Base-by-base conservation (phyloP, 768 basidiomycete species). In the Kwoniella pini region DNA sequence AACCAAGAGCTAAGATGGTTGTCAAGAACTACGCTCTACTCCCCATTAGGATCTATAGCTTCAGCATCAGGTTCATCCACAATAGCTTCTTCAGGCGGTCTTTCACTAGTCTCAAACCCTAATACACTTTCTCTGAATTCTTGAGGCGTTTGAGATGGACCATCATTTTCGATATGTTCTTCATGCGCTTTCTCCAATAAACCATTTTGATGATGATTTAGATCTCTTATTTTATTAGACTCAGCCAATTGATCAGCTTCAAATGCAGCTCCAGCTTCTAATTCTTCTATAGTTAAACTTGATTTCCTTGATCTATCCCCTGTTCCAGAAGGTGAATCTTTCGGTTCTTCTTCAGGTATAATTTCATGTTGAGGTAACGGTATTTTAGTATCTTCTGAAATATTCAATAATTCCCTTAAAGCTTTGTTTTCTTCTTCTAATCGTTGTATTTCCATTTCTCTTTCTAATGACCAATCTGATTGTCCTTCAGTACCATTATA, bases 391-490 rank as follows among this genome's bases (percentile, higher is more conserved):
- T 60, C 62, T 21, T 54, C 36, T 1, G 72, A 50, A 13, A 98
- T 91, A 17, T 84, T 86, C 45, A 99, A 80, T 78, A 88, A 75
- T 70, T 82, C 82, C 50, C 95, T 82, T 50, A 99, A 80, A 57
- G 85, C 83, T 43, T 84, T 83, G 73, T 99, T 99, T 80, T 98
- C 95, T 50, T 80, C 80, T 76, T 88, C 87, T 42, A 99, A 80
- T 49, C 93, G 83, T 10, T 83, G 71, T 53, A 99, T 90, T 80
- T 98, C 96, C 63, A 81, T 80, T 76, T 98, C 95, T 62, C 96
- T 84, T 76, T 91, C 90, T 60, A 87, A 65, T 1, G 89, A 87
- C 90, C 95, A 97, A 77, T 98, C 92, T 40, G 82, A 81, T 59
- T 76, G 68, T 13, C 75, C 76, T 31, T 76, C 72, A n/a, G 70